phyloP scores from a whole-genome alignment of 768 basidiomycete genomes.

The Auricularia heimuer region DNA sequence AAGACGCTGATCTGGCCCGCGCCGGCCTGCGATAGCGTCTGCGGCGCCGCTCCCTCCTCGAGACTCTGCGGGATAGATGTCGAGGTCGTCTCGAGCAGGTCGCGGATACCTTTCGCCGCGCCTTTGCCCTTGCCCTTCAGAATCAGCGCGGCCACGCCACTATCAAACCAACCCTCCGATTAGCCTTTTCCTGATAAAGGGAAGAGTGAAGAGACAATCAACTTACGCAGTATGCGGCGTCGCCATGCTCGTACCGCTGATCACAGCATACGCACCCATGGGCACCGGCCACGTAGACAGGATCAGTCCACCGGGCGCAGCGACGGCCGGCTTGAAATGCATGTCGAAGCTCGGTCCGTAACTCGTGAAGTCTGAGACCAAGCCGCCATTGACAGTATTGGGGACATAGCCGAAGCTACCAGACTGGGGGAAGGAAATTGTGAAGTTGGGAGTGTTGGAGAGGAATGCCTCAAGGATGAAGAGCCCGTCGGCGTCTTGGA shows the following conservation, averaged over 20 bases:
- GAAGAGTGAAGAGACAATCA: not conserved
- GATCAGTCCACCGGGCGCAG: slow-evolving; percentile 17
- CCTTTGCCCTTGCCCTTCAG: slow-evolving; percentile 10
- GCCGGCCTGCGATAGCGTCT: slow-evolving; percentile 12
- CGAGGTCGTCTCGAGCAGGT: slow-evolving; percentile 13
- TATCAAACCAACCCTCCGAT: not conserved
- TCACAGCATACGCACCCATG: slow-evolving; percentile 7
- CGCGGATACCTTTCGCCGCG: slow-evolving; percentile 1
- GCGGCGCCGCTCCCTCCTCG: slow-evolving; percentile 6
- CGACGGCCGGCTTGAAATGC: not conserved
- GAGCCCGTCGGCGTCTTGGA: slow-evolving; percentile 6
- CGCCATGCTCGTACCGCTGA: not conserved
- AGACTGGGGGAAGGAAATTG: not conserved
- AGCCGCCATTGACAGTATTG: slow-evolving; percentile 20
- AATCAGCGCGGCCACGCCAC: slow-evolving; percentile 11
- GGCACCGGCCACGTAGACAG: slow-evolving; percentile 10
- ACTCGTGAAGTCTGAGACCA: slow-evolving; percentile 17
- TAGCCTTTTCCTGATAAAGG: not conserved
- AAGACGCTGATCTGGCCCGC: slow-evolving; percentile 23
- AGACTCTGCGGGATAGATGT: slow-evolving; percentile 1
- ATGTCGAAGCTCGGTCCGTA: slow-evolving; percentile 21
- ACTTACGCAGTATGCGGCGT: not conserved
- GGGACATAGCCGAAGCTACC: slow-evolving; percentile 8
- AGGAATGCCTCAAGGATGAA: slow-evolving; percentile 1
- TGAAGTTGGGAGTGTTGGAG: not conserved